Percentiles rank a stretch among this genome's conserved stretches.
phyloP scores from a whole-genome alignment of 306 rosid species.

The Dryas drummondii region DNA sequence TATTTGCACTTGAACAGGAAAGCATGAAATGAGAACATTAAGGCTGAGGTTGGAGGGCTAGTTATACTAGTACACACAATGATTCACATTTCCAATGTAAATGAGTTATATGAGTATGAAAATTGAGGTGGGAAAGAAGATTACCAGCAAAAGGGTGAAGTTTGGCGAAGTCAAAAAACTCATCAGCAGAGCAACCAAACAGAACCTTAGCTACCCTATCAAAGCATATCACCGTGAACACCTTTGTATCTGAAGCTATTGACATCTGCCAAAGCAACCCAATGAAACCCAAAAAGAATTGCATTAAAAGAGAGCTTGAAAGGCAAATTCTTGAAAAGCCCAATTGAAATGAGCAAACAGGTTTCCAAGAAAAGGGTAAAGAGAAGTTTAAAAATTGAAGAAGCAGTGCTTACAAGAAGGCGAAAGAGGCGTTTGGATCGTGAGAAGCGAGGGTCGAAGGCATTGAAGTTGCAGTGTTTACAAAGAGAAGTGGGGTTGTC shows the following conservation, averaged over 20 bases:
- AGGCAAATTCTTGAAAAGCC: neutral
- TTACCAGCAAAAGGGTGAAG: conserved; percentile 65
- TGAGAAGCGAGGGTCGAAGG: conserved; percentile 34
- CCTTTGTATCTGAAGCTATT: conserved; percentile 62
- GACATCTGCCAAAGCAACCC: conserved; percentile 50
- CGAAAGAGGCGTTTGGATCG: conserved; percentile 67
- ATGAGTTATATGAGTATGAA: neutral
- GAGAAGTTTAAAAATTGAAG: neutral
- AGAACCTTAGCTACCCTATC: conserved; percentile 64
- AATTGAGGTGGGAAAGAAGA: neutral
- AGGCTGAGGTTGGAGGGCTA: neutral
- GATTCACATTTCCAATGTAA: neutral
- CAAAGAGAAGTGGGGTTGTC: conserved; percentile 39
- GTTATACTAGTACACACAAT: neutral
- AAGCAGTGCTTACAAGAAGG: conserved; percentile 40
- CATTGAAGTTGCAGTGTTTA: conserved; percentile 45
- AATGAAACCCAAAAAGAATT: neutral
- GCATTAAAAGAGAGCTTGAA: neutral
- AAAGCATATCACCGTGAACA: conserved; percentile 60
- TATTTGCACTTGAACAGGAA: conserved; percentile 2
- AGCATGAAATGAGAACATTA: neutral
- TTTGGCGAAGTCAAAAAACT: conserved; percentile 67
- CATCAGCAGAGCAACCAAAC: conserved; percentile 78
- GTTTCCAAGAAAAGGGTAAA: neutral
- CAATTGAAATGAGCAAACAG: neutral